phyloP scores from a whole-genome alignment of 2,329 filamentous ascomycete genomes.

The Epichloe hybrida region DNA sequence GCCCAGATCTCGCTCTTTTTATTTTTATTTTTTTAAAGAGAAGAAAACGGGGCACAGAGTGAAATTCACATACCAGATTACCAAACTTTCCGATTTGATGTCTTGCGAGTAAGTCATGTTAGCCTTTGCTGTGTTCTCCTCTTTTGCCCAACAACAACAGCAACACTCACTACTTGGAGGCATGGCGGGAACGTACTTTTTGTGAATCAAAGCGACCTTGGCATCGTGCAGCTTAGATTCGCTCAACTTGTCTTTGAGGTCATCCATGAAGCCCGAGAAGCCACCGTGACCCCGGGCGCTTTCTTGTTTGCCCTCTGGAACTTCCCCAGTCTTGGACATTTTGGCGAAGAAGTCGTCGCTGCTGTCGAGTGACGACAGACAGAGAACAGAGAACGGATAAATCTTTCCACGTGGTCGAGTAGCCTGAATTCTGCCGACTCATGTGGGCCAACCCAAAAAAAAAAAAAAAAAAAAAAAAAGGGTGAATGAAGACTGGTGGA shows the following conservation, averaged over 20 bases:
- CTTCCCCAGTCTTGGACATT: conserved; percentile 3
- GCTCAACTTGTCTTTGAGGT: conserved; percentile 42
- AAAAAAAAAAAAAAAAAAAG: not conserved
- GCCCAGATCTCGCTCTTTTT: conserved; percentile 1
- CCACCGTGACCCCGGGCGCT: conserved; percentile 8
- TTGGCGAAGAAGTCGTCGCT: not conserved
- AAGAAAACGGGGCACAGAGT: not conserved
- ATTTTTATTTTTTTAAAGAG: too few relatives aligned
- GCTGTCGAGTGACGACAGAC: not conserved
- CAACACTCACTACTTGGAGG: not conserved
- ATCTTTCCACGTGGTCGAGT: too few relatives aligned
- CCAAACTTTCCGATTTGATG: conserved; percentile 49
- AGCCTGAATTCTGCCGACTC: too few relatives aligned
- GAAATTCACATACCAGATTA: conserved; percentile 36
- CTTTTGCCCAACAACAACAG: not conserved
- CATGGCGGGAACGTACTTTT: conserved; percentile 32
- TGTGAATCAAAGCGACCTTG: conserved; percentile 43
- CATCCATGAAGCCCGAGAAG: conserved; percentile 27
- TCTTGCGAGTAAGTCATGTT: conserved; percentile 10
- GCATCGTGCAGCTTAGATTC: conserved; percentile 41
- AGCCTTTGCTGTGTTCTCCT: not conserved
- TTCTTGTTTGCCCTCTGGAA: not conserved
- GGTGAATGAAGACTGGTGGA: not conserved
- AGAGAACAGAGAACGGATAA: not conserved
- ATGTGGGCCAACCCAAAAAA: not conserved